These are phyloP conservation scores for Trichoderma asperellum DNA, from an alignment of 2,329 filamentous ascomycete species.

Conservation along the genomic window DNA sequence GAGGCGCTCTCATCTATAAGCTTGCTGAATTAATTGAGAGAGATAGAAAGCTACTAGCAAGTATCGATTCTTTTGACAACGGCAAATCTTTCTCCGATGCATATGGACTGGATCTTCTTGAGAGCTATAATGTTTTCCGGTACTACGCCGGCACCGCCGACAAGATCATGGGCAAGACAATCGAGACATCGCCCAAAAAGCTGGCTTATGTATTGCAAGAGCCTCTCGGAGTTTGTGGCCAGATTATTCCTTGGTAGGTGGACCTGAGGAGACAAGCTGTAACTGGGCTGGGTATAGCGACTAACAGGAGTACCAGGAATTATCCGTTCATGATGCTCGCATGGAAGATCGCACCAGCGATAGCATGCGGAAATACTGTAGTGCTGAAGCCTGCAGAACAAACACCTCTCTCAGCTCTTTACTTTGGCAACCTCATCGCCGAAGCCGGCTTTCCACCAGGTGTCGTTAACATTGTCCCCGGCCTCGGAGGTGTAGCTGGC, in stretches of 20 bases:
- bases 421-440: constrained; percentile 15
- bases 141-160: constrained; percentile 77
- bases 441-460: constrained; percentile 24
- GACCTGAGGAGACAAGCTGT: background rate
- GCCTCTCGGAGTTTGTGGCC: constrained; percentile 65
- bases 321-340: constrained; percentile 75
- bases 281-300: accelerated
- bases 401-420: constrained; percentile 46
- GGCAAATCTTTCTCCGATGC: constrained; percentile 74
- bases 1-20: constrained; percentile 68
- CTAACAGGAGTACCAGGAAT: constrained; percentile 51
- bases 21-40: constrained; percentile 76
- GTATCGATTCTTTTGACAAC: constrained; percentile 80
- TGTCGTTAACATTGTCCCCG: constrained; percentile 27
- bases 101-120: constrained; percentile 65
- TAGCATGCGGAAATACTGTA: constrained; percentile 69
- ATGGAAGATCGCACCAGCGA: constrained; percentile 75
- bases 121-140: constrained; percentile 68
- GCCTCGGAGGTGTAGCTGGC: constrained; percentile 13
- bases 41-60: constrained; percentile 70
- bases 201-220: constrained; percentile 79
- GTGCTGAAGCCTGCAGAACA: constrained; percentile 74
- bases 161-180: constrained; percentile 79
- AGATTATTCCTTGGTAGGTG: constrained; percentile 70
- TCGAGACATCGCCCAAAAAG: constrained; percentile 71